phyloP scores from a whole-genome alignment of 2,329 filamentous ascomycete genomes.

The Claviceps fusiformis region DNA sequence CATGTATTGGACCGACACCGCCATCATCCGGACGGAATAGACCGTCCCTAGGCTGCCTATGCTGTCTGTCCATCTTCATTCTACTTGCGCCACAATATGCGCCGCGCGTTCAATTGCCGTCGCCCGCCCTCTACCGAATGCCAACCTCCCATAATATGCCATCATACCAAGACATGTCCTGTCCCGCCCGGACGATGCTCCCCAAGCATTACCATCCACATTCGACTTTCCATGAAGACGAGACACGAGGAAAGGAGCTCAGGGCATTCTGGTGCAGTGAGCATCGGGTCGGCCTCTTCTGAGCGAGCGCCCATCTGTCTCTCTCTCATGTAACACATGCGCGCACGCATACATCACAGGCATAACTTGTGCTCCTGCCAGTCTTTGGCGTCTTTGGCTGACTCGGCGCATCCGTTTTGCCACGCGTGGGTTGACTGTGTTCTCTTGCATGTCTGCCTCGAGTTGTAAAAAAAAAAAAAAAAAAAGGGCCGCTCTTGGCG shows the following conservation, averaged over 20 bases:
- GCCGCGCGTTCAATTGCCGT: neutral
- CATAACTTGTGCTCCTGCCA: neutral
- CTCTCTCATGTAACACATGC: neutral
- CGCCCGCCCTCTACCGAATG: neutral
- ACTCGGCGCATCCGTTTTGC: neutral
- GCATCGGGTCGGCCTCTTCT: neutral
- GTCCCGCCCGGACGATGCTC: neutral
- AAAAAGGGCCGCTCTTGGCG: neutral
- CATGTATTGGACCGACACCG: neutral
- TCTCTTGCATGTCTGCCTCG: neutral
- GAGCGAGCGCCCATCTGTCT: neutral
- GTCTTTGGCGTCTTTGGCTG: neutral
- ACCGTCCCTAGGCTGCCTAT: neutral
- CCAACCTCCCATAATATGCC: neutral
- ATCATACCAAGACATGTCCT: neutral
- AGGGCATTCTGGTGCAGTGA: neutral
- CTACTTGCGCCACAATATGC: conserved; percentile 1
- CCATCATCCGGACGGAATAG: neutral
- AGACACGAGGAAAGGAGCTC: too few species aligned
- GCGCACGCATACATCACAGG: neutral
- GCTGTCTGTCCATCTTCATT: neutral
- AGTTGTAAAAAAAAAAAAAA: neutral
- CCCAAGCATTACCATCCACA: neutral
- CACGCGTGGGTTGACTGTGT: neutral
- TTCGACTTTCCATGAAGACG: too few species aligned